Evolutionary conservation across 1,284 basidiomycete species (phyloP).

Genomic region (Flammula alnicola): DNA sequence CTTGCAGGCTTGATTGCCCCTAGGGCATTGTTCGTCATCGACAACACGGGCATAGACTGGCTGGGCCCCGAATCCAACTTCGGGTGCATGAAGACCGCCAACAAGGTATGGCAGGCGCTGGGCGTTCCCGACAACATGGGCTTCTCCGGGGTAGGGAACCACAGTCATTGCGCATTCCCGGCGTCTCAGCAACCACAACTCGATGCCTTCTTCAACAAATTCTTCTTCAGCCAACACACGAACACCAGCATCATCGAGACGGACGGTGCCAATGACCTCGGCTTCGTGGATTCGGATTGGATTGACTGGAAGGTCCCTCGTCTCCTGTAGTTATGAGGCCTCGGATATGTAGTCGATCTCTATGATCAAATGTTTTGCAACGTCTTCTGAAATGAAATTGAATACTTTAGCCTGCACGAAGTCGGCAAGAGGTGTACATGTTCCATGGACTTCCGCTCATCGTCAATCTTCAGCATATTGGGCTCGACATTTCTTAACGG

Average conservation of each 20-base stretch:
- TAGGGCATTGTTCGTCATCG: slow-evolving; percentile 53
- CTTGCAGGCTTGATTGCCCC: slow-evolving; percentile 57
- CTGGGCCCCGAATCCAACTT: slow-evolving; percentile 51
- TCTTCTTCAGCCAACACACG: slow-evolving; percentile 49
- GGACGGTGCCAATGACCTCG: slow-evolving; percentile 46
- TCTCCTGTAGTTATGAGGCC: slow-evolving; percentile 9
- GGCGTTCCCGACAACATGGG: slow-evolving; percentile 51
- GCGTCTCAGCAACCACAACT: slow-evolving; percentile 45
- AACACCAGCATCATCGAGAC: slow-evolving; percentile 52
- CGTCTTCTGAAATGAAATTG: too few species aligned
- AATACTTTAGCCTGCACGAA: too few species aligned
- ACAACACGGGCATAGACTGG: slow-evolving; percentile 58
- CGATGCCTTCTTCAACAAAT: slow-evolving; percentile 56
- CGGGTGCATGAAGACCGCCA: slow-evolving; percentile 56
- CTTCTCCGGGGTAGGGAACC: slow-evolving; percentile 54
- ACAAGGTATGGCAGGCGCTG: slow-evolving; percentile 52
- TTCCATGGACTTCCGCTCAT: too few species aligned
- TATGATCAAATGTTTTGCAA: too few species aligned
- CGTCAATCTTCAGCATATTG: too few species aligned
- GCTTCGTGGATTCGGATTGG: slow-evolving; percentile 47
- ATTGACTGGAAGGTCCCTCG: slow-evolving; percentile 44
- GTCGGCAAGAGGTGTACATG: too few species aligned
- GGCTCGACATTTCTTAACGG: too few species aligned
- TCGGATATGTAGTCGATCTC: too few species aligned
- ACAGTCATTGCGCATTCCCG: slow-evolving; percentile 57